phyloP scores from a whole-genome alignment of 75 land plant species.

The Sequoiadendron giganteum region DNA sequence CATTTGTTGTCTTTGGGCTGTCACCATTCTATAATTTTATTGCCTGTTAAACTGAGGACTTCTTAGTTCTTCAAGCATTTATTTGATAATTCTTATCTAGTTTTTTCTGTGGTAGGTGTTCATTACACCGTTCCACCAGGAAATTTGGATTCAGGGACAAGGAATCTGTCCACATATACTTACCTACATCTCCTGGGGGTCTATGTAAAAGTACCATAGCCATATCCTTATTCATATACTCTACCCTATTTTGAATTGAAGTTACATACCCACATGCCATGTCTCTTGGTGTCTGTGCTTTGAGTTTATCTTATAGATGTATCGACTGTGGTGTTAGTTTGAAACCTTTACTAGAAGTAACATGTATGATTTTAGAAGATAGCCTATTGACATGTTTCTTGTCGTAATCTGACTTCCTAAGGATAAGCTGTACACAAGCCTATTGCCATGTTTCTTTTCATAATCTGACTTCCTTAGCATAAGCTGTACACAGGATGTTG shows the following conservation, averaged over 20 bases:
- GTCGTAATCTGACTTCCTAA: not conserved
- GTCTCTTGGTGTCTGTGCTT: not conserved
- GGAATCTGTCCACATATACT: not conserved
- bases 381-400: not conserved
- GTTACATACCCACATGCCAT: not conserved
- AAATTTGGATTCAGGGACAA: not conserved
- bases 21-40: not conserved
- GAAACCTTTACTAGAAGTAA: not conserved
- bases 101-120: not conserved
- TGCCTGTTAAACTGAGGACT: not conserved
- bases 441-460: not conserved
- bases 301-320: not conserved
- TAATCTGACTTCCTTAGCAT: not conserved
- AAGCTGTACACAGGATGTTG: constrained; percentile 25
- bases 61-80: not conserved
- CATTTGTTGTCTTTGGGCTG: not conserved
- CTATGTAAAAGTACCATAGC: not conserved
- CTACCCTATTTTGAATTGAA: not conserved
- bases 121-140: not conserved
- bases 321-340: not conserved
- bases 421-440: constrained; percentile 18
- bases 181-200: not conserved
- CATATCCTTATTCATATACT: not conserved
- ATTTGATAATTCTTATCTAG: not conserved
- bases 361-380: not conserved